Evolutionary conservation across 306 rosid genomes (phyloP).

Genomic region (Sicyos baderoa): DNA sequence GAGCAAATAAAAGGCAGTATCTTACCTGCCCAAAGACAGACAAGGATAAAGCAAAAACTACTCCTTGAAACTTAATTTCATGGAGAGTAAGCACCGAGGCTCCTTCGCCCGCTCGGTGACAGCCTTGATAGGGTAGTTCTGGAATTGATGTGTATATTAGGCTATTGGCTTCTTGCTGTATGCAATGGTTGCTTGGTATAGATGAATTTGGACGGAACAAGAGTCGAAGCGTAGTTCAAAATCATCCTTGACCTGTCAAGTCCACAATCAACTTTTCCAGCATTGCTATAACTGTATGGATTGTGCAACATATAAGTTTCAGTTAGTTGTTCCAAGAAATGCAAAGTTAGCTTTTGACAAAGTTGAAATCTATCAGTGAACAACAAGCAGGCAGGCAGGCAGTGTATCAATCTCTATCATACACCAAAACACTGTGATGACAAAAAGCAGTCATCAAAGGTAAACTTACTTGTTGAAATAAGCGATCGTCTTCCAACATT

Average conservation of each 20-base stretch:
- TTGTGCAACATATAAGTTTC: not conserved
- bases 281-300: conserved; percentile 3
- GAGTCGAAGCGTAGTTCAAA: too few species aligned
- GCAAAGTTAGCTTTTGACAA: not conserved
- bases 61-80: not conserved
- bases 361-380: too few species aligned
- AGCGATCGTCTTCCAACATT: conserved; percentile 40
- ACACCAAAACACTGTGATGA: not conserved
- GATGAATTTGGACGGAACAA: too few species aligned
- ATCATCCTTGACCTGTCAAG: not conserved
- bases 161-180: conserved; percentile 11
- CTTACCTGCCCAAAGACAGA: conserved; percentile 27
- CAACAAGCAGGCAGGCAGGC: not conserved
- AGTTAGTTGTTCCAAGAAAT: conserved; percentile 6
- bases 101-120: not conserved
- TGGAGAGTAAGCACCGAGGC: conserved; percentile 11
- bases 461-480: conserved; percentile 34
- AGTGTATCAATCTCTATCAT: not conserved
- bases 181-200: not conserved
- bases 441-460: not conserved
- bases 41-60: conserved; percentile 21
- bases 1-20: conserved; percentile 23
- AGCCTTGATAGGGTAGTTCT: not conserved
- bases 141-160: conserved; percentile 7
- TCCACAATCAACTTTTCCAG: not conserved